Evolutionary conservation across 2,329 filamentous ascomycete species (phyloP), one percentile per base, ranked within the genome.

Genomic region (Metarhizium anisopliae): DNA sequence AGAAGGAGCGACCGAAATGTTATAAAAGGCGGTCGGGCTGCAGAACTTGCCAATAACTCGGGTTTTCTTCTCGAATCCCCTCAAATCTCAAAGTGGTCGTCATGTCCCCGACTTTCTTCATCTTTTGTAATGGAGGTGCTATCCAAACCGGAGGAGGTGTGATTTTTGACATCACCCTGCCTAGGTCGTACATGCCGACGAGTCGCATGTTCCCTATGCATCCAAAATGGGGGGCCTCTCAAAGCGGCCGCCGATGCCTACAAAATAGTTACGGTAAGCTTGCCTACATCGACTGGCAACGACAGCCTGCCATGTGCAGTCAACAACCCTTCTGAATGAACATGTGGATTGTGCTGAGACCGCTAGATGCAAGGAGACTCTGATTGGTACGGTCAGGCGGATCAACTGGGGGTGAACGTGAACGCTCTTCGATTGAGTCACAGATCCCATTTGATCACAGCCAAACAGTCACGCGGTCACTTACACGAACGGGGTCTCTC

Each of bases 21-120:
- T 56, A 56, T 57, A 59, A 53, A 59, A 54, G 58, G 51, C 52
- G 42, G 40, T 54, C 53, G 36, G 35, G 40, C 35, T 52, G 42
- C n/a, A 49, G 25, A 49, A 32, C 20, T 49, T 49, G 43, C 43
- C 43, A 20, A 25, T 5, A 25, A 25, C 7, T 18, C 30, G 7
- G 45, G 25, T 16, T 16, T 47, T 42, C 6, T 42, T 25, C 43
- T 5, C 8, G 13, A 40, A 13, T 16, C 45, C 52, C 35, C 47
- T 38, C 16, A 25, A 45, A 8, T 10, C n/a, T 45, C 6, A 11
- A 45, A 11, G n/a, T 2, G 11, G 42, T 10, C 3, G 11, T 40
- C 2, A 14, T 40, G 38, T 20, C 20, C 20, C 5, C n/a, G 18
- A 6, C 42, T 20, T 20, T 45, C 42, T 18, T 45, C n/a, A 6